Percentiles rank a stretch among this genome's conserved stretches.
Evolutionary conservation across 208 protist genomes (phyloP).

Genomic region (Tetramitus jugosus): DNA sequence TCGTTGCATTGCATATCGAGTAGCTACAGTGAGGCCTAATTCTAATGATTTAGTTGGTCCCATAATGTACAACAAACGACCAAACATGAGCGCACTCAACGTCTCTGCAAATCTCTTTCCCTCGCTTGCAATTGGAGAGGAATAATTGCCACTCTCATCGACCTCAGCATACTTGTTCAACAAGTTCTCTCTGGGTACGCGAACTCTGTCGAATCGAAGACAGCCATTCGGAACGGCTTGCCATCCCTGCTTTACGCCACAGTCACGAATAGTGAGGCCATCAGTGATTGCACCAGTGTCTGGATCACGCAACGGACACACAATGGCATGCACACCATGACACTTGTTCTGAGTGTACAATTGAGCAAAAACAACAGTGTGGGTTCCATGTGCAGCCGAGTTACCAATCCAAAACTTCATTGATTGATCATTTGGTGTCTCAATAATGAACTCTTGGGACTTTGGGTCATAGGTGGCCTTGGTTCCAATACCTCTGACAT

Average conservation of each 20-base stretch:
- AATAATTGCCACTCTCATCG: slow-evolving; percentile 26
- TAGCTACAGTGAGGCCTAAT: neutral
- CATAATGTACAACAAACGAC: neutral
- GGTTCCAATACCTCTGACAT: slow-evolving; percentile 42
- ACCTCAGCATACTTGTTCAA: slow-evolving; percentile 32
- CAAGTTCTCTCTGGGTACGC: slow-evolving; percentile 28
- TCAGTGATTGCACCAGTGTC: neutral
- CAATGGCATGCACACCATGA: slow-evolving; percentile 21
- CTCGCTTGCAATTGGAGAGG: neutral
- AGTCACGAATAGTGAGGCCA: slow-evolving; percentile 11
- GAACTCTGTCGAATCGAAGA: slow-evolving; percentile 29
- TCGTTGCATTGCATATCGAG: neutral
- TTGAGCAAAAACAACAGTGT: slow-evolving; percentile 25
- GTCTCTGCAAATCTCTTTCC: neutral
- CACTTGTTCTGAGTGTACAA: neutral
- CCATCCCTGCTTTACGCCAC: slow-evolving; percentile 20
- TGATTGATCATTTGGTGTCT: slow-evolving; percentile 27
- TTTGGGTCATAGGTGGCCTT: slow-evolving; percentile 34
- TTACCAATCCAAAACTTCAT: slow-evolving; percentile 34
- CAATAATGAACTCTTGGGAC: slow-evolving; percentile 29
- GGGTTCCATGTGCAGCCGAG: slow-evolving; percentile 5
- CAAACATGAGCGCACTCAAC: neutral
- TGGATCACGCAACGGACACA: slow-evolving; percentile 22
- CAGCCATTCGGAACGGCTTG: slow-evolving; percentile 22
- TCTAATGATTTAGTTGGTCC: neutral